Base-by-base conservation (phyloP, 2,329 filamentous ascomycete species). In the Aspergillus sojae region DNA sequence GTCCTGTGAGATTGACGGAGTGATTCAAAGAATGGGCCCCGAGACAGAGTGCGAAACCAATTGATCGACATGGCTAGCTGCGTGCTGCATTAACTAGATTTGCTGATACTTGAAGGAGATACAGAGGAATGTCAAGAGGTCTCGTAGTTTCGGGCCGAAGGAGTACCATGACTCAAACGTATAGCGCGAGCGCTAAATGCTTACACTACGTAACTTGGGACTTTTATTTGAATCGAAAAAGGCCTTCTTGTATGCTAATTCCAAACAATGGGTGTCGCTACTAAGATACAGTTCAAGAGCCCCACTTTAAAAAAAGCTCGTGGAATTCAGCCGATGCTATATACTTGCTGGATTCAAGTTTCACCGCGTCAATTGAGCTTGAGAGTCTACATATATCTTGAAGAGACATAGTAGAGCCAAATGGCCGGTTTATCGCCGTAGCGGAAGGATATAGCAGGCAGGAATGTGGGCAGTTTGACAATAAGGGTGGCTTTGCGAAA, bases 1-100 rank as follows among this genome's bases (percentile, higher is more conserved):
- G 55, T 43, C 26, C 26, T 64, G 5, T 36, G 43, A 11, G 65
- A 67, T 55, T 67, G 58, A 3, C 55, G 52, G n/a, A 67, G 60
- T n/a, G 63, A 66, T 21, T 23, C 54, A 30, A 64, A 50, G 53
- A 67, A 67, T 5, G 39, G 39, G 4, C 48, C 48, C 26, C 16
- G 48, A 52, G 48, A 19, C 16, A 52, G 48, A n/a, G 48, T 52
- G 28, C 48, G 48, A 32, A 32, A 52, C 48, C 48, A 52, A 32
- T 21, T 52, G 26, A 52, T n/a, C 28, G 48, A 30, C 48, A 52
- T 52, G 28, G 16, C 16, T 21, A 46, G 19, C 16, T 52, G 2
- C 5, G 26, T 5, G 10, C 14, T 52, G n/a, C 5, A 30, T 19
- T 32, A 3, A 2, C 26, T 52, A 5, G 9, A 16, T n/a, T 19